A percentile compares a stretch with the other conserved stretches of the same genome.
Conservation (phyloP, 164 flowering plant species). For the Vitis cinerea region DNA sequence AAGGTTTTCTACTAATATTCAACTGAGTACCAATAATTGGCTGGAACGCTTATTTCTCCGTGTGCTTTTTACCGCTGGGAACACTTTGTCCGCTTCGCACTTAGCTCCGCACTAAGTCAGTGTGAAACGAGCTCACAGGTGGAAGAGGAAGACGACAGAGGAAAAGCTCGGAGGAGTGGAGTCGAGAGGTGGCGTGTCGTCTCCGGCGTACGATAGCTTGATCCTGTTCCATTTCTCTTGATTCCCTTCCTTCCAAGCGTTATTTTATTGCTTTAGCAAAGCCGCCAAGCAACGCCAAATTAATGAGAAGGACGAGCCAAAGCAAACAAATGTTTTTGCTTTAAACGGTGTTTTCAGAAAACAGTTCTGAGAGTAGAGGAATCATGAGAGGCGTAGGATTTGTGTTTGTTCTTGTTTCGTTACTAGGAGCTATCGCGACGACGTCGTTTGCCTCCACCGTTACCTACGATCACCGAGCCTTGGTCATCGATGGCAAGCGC, state of each 20-base stretch:
- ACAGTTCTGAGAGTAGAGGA: constrained; percentile 5
- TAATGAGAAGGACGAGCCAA: not conserved
- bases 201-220: constrained; percentile 4
- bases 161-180: no score
- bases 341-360: constrained; percentile 7
- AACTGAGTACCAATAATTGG: no score
- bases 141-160: not conserved
- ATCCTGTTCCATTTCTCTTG: not conserved
- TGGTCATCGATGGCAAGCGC: constrained; percentile 75
- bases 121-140: not conserved
- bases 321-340: not conserved
- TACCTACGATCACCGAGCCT: constrained; percentile 68
- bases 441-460: constrained; percentile 43
- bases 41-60: no score
- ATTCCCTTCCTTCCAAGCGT: not conserved
- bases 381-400: constrained; percentile 16
- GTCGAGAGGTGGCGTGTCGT: constrained; percentile 6
- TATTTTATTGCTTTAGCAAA: constrained; percentile 1
- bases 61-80: no score
- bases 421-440: constrained; percentile 10
- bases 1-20: no score
- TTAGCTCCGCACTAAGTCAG: no score
- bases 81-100: no score
- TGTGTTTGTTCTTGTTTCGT: constrained; percentile 5
- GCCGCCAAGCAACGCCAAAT: constrained; percentile 12